A percentile compares a stretch with the other conserved stretches of the same genome.
Conservation (phyloP, 176 grass and related monocot species). For the maize (Zea mays) region Zm-B73-REFERENCE-NAM-5.0 NC_050096.1:12754501-12755000, state of each 20-base stretch:
- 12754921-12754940: not conserved
- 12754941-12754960: not conserved
- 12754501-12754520: not conserved
- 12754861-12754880: conserved; percentile 28
- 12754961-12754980: conserved; percentile 21
- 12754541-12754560: conserved; percentile 16
- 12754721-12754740: conserved; percentile 19
- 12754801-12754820: conserved; percentile 40
- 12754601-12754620: conserved; percentile 22
- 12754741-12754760: conserved; percentile 10
- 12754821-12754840: conserved; percentile 39
- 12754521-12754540: not conserved
- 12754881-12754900: conserved; percentile 14
- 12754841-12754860: conserved; percentile 38
- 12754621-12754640: conserved; percentile 20
- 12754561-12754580: conserved; percentile 7
- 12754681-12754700: conserved; percentile 11
- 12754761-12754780: conserved; percentile 27
- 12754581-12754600: not conserved
- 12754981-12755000: conserved; percentile 32
- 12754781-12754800: conserved; percentile 28
- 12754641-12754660: conserved; percentile 8
- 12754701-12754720: conserved; percentile 21
- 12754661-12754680: conserved; percentile 29
- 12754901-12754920: not conserved